These are phyloP conservation scores for Colletotrichum somersetense DNA, from an alignment of 2,329 filamentous ascomycete species.

Conservation along the genomic window DNA sequence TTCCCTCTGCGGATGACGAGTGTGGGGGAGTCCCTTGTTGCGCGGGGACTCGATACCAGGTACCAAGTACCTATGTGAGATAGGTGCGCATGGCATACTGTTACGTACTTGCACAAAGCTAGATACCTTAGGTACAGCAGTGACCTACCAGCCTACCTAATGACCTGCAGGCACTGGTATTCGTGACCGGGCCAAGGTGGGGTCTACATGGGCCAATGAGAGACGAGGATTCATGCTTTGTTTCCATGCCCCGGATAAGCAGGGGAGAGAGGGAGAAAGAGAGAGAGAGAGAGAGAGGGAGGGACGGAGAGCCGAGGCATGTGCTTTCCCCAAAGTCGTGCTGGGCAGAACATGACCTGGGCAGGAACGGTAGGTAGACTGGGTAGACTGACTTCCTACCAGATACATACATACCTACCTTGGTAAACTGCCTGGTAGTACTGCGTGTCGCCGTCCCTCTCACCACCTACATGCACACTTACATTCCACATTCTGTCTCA, in stretches of 20 bases:
- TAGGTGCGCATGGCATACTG: not conserved
- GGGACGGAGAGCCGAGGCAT: constrained; percentile 40
- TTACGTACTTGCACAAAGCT: not conserved
- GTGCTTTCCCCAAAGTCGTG: constrained; percentile 22
- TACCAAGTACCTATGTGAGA: no score
- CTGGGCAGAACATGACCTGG: no score
- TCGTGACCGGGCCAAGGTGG: no score
- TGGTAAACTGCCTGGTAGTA: no score
- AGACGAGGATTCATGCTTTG: not conserved
- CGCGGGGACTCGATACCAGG: not conserved
- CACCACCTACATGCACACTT: not conserved
- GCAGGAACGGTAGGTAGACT: no score
- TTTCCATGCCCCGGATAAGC: not conserved
- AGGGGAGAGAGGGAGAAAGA: not conserved
- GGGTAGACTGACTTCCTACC: no score
- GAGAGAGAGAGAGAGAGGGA: constrained; percentile 4
- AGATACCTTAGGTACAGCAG: not conserved
- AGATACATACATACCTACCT: no score
- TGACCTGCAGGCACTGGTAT: no score
- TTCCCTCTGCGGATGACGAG: constrained; percentile 13
- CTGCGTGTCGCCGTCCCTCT: no score
- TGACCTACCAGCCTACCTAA: no score
- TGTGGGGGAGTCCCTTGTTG: constrained; percentile 37
- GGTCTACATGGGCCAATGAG: constrained; percentile 4
- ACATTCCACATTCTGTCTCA: not conserved